Percentiles rank a stretch among this genome's conserved stretches.
These are phyloP conservation scores for Seminavis robusta DNA, from an alignment of 108 stramenopile species.

Conservation along the genomic window DNA sequence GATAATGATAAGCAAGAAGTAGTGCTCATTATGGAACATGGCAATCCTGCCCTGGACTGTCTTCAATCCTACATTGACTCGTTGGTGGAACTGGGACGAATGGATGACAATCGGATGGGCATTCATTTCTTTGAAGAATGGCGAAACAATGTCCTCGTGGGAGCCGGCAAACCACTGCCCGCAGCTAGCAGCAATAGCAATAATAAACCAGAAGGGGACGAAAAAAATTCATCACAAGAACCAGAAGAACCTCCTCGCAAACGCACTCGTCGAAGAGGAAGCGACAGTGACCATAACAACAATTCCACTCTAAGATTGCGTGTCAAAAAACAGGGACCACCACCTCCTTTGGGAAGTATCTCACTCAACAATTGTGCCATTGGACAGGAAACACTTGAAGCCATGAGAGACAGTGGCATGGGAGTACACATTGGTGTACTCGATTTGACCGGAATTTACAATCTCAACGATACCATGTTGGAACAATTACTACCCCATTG, in stretches of 20 bases:
- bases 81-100: slow-evolving; percentile 70
- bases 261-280: too few relatives aligned
- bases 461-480: slow-evolving; percentile 50
- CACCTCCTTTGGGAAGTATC: slow-evolving; percentile 30
- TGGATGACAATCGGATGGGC: slow-evolving; percentile 68
- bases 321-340: background rate
- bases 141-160: slow-evolving; percentile 25
- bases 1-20: background rate
- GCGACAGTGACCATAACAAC: too few relatives aligned
- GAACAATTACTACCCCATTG: slow-evolving; percentile 24
- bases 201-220: background rate
- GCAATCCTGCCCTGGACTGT: slow-evolving; percentile 63
- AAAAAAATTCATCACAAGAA: too few relatives aligned
- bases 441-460: slow-evolving; percentile 66
- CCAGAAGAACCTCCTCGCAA: too few relatives aligned
- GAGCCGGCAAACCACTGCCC: background rate
- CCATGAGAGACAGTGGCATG: slow-evolving; percentile 51
- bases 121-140: slow-evolving; percentile 68
- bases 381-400: slow-evolving; percentile 47
- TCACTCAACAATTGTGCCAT: slow-evolving; percentile 67
- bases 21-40: slow-evolving; percentile 48
- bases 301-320: background rate
- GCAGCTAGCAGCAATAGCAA: background rate
- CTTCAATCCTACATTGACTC: slow-evolving; percentile 73
- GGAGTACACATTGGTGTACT: slow-evolving; percentile 52